Base-by-base conservation (phyloP, 805 yeast species). In the Metschnikowia borealis region DNA sequence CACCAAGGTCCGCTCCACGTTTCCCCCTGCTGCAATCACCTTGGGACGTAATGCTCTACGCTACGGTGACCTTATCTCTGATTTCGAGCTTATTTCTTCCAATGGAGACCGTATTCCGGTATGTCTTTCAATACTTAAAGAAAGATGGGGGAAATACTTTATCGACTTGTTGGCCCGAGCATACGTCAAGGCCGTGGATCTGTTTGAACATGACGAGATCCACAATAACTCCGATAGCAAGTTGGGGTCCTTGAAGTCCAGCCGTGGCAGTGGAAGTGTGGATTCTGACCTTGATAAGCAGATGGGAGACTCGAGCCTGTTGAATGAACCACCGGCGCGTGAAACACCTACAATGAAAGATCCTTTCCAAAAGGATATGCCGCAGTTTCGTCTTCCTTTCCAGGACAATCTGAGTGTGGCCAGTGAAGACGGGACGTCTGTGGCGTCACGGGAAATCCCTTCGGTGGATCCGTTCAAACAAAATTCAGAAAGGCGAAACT, bases 141-240 rank as follows among this genome's bases (percentile, higher is more conserved):
- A 83, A 56, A 72, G 94, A 61, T 87, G 95, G 95, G 94, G 94
- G 0, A 65, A 80, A 33, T 83, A 79, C 54, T 87, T 87, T 60
- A 83, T 84, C 54, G 74, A 75, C 55, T 54, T 86, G 15, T 63
- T 87, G 37, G 73, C 89, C 0, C 76, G 79, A 57, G 87, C 84
- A 1, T 87, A 85, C 62, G 81, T 85, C 0, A 71, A 79, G 51
- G 84, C 87, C 0, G 75, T 75, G 6, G 75, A 71, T 33, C 63
- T 62, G 44, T 73, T 73, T 52, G 75, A 73, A 45, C 47, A 58
- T 5, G 63, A 60, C 26, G 55, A 54, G 67, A 64, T 48, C 29
- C 49, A 50, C n/a, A 29, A n/a, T 11, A 48, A 35, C 11, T 18
- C 52, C 2, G 26, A 21, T 17, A 45, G 46, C 13, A 40, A 37